Percentiles rank a stretch among this genome's conserved stretches.
Conservation (phyloP, 2,329 filamentous ascomycete genomes). For the Cryoendolithus antarcticus region DNA sequence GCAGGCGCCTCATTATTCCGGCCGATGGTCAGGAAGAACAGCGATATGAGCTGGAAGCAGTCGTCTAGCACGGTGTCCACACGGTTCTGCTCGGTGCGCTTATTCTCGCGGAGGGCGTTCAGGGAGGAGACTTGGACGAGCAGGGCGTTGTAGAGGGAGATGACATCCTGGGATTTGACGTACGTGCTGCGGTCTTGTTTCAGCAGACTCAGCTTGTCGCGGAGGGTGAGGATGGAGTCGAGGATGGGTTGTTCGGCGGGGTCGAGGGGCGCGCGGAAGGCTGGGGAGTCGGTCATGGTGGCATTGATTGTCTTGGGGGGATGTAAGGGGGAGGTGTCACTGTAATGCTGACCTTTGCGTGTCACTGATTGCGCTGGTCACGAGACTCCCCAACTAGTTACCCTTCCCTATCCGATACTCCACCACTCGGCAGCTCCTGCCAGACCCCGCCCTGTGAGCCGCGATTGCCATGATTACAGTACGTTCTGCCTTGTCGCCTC, state of each 20-base stretch:
- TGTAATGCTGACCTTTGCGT: not conserved
- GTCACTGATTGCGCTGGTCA: not conserved
- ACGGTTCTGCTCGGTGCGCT: slow-evolving; percentile 48
- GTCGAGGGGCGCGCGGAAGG: slow-evolving; percentile 46
- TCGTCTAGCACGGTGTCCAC: slow-evolving; percentile 55
- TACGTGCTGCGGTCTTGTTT: slow-evolving; percentile 55
- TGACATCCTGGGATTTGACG: slow-evolving; percentile 53
- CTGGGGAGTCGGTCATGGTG: slow-evolving; percentile 49
- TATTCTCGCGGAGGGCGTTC: slow-evolving; percentile 45
- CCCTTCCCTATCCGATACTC: no score
- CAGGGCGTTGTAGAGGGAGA: slow-evolving; percentile 47
- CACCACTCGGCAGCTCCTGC: no score
- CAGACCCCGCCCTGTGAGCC: no score
- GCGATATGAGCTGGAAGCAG: slow-evolving; percentile 67
- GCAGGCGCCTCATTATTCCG: slow-evolving; percentile 91
- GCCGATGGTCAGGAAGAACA: slow-evolving; percentile 93
- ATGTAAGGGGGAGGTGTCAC: not conserved
- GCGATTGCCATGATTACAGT: no score
- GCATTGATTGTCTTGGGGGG: not conserved
- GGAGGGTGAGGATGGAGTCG: slow-evolving; percentile 44
- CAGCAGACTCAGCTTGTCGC: slow-evolving; percentile 48
- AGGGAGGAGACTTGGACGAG: slow-evolving; percentile 49
- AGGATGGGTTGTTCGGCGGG: slow-evolving; percentile 54
- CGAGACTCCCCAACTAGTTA: no score
- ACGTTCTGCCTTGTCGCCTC: no score